Evolutionary conservation across 768 basidiomycete species (phyloP), one percentile per base, ranked within the genome.

Genomic region (Xerocomellus amylosporus): DNA sequence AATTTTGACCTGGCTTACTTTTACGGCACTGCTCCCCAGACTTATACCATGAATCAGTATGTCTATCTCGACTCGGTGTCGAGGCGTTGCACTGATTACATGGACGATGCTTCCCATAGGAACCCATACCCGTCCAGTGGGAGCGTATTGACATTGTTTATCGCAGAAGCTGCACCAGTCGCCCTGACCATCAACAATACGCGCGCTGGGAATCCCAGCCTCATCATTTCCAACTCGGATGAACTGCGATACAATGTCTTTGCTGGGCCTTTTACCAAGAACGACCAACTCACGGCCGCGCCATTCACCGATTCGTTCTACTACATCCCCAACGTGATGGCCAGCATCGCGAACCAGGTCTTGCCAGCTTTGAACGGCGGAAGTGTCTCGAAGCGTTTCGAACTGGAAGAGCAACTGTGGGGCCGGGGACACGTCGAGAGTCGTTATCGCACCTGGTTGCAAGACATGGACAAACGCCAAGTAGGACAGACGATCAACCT

Each of bases 1-100:
- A 69, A 63, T 34, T 93, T 88, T 63, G 79, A 93, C 62, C 73
- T 97, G 30, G 73, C 74, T 37, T 78, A 77, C 56, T 59, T 73
- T 8, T 91, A 84, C 55, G 93, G 93, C 6, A 83, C 74, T 28
- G 85, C 90, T 0, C 92, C 93, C 1, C 83, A 84, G 26, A 86
- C 88, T 66, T 93, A 84, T 67, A 88, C 82, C 52, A 71, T 90
- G 42, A 75, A 70, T 48, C 81, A 82, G 81, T 88, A 52, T 31
- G 79, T 71, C 33, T 31, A 78, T 71, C 33, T 10, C 20, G 2
- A 5, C 20, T 28, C 15, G 6, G 17, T 5, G 19, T 28, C 10
- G 15, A n/a, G 12, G 12, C 44, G 9, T 55, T 43, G n/a, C 4
- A 30, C 6, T 37, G 8, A 37, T 19, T 4, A 19, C 19, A 28